These are phyloP conservation scores for Cutaneotrichosporon cutaneum DNA, from an alignment of 1,284 basidiomycete genomes.

Conservation along the genomic window DNA sequence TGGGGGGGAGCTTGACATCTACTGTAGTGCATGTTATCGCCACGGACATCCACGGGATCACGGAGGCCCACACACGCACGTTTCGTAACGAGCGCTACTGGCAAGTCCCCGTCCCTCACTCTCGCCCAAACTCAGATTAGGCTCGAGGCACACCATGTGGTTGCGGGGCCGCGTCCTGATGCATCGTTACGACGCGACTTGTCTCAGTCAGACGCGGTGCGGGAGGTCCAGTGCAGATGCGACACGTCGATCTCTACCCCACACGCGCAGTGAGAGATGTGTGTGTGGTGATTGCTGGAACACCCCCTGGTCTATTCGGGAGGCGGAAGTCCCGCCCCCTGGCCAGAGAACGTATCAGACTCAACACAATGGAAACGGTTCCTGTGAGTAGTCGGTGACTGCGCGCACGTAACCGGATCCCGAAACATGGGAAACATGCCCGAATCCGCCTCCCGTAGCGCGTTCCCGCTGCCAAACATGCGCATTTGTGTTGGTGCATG, in stretches of 20 bases:
- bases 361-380: no score
- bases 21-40: no score
- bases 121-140: no score
- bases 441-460: not conserved
- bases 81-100: not conserved
- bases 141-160: not conserved
- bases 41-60: not conserved
- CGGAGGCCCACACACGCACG: not conserved
- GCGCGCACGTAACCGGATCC: not conserved
- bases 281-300: not conserved
- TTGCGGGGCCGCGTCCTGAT: not conserved
- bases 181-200: slow-evolving; percentile 2
- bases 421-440: not conserved
- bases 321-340: not conserved
- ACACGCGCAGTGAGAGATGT: not conserved
- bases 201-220: not conserved
- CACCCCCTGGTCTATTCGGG: not conserved
- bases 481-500: not conserved
- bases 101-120: no score
- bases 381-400: not conserved
- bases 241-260: not conserved
- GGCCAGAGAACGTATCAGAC: not conserved
- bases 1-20: no score
- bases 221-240: no score
- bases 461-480: not conserved